Base-by-base conservation (phyloP, 352 stramenopile genomes). In the Phytophthora hybrid region DNA sequence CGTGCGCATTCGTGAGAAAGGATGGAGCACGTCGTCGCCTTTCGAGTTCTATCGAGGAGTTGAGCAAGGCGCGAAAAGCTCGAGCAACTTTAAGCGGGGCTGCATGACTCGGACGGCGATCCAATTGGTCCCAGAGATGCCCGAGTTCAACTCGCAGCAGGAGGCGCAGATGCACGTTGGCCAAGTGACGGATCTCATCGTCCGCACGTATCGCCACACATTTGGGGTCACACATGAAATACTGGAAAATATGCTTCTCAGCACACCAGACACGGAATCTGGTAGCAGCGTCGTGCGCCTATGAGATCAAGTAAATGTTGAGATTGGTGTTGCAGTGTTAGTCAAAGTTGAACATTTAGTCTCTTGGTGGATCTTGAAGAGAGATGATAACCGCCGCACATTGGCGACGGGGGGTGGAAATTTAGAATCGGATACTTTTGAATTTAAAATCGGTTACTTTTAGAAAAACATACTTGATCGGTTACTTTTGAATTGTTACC, bases 1-100 rank as follows among this genome's bases (percentile, higher is more conserved):
- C 19, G 61, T 84, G 2, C 69, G 72, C 5, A 46, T 84, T 14
- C 76, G 49, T 26, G 75, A 82, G 18, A 77, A 73, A 64, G 76
- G 75, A n/a, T 81, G 73, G 75, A 75, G 66, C 26, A 70, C 52
- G 0, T 49, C 21, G 5, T 80, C 74, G 16, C 69, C 64, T 26
- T 78, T 78, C 56, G 74, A 79, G 53, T 76, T 77, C 14, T 32
- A 79, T 26, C 71, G 55, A 29, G 59, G 51, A 14, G 71, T 77
- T 1, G 59, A 14, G 4, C 23, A 51, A 23, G 71, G 67, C 5
- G 37, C 52, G 7, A 16, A 46, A 13, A 71, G 26, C n/a, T 72
- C 64, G 0, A 59, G 41, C 14, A 71, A 69, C 61, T 69, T 63
- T 31, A 47, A 60, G 18, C 61, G 16, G 62, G 63, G 68, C 21